Evolutionary conservation across 805 yeast genomes (phyloP).

Genomic region (Wickerhamomyces rabaulensis): DNA sequence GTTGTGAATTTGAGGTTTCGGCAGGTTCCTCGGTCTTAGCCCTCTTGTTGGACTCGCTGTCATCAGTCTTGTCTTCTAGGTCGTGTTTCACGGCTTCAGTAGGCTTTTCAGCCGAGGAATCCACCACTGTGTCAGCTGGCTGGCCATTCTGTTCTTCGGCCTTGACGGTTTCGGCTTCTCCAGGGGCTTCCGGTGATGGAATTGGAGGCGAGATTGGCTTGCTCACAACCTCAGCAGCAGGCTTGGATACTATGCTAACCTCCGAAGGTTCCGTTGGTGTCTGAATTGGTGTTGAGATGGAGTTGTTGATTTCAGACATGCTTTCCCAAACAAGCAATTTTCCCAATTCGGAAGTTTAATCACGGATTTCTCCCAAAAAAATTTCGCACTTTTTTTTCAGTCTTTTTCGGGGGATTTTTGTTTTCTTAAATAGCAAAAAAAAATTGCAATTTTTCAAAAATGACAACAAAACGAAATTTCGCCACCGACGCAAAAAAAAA

Average conservation of each 20-base stretch:
- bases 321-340: not conserved
- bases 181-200: slow-evolving; percentile 37
- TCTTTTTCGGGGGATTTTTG: slow-evolving; percentile 5
- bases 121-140: not conserved
- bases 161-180: slow-evolving; percentile 20
- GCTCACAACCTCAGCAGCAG: slow-evolving; percentile 12
- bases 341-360: slow-evolving; percentile 4
- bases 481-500: not conserved
- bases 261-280: slow-evolving; percentile 4
- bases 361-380: not conserved
- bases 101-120: not conserved
- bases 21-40: slow-evolving; percentile 1
- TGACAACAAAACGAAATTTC: not conserved
- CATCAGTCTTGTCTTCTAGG: slow-evolving; percentile 3
- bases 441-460: not conserved
- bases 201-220: slow-evolving; percentile 41
- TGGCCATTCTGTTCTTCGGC: slow-evolving; percentile 3
- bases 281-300: slow-evolving; percentile 11
- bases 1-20: not conserved
- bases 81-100: slow-evolving; percentile 4
- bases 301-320: slow-evolving; percentile 6
- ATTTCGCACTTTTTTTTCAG: slow-evolving; percentile 1
- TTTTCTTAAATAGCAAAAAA: slow-evolving; percentile 5
- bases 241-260: slow-evolving; percentile 12
- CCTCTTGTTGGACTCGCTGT: slow-evolving; percentile 2